Base-by-base conservation (phyloP, 805 yeast species). In the Starmerella potacharoeniae region DNA sequence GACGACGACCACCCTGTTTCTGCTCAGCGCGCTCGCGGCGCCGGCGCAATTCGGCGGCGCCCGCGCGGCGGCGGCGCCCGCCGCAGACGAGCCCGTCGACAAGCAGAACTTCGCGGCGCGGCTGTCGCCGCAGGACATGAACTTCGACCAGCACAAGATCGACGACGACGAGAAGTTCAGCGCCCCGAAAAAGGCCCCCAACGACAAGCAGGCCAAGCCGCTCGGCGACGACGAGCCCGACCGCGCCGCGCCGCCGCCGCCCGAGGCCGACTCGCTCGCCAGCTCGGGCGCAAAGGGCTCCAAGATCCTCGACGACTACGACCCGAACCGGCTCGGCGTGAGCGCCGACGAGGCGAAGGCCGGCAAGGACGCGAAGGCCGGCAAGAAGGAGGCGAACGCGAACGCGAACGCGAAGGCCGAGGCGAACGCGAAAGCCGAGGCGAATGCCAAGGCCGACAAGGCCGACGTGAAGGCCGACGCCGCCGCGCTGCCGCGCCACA, bases 291-390 rank as follows among this genome's bases (percentile, higher is more conserved):
- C 62, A 49, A 61, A 65, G 40, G 60, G 60, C 40, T 66, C 70
- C 5, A 65, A 62, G n/a, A 68, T 68, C 31, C 60, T 67, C 34
- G 67, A 68, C 56, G 73, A 69, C 54, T 69, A 68, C 52, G 70
- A 69, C 54, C 71, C 72, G 11, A 64, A 59, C 47, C 63, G 69
- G 30, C 57, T 68, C 17, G 71, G 71, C n/a, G 66, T 63, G 17
- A 47, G 64, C 10, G 62, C 63, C 3, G 58, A 51, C 35, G 63
- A 61, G 44, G 59, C 63, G n/a, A 64, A 61, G 34, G 34, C 6
- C 31, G 34, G 40, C 22, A 46, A 46, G 36, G 54, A 36, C 30
- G 10, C 39, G 22, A 45, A 22, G 56, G 46, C 28, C 16, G 39
- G 34, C 40, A 31, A 40, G 46, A 51, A 42, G 39, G 39, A 22